Base-by-base conservation (phyloP, 441 rosid species). In the Breynia disticha region DNA sequence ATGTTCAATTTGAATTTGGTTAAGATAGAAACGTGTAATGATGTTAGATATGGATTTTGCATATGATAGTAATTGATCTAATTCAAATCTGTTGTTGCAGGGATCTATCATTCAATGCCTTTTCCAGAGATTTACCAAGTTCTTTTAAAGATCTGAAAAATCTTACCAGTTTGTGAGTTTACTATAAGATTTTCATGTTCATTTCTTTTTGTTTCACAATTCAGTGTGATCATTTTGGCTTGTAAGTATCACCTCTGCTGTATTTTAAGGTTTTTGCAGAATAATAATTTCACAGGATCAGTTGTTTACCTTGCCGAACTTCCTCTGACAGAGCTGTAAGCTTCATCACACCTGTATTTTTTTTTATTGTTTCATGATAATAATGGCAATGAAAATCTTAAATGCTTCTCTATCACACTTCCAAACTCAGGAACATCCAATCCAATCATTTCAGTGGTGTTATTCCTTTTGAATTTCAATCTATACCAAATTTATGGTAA, bases 111-210 rank as follows among this genome's bases (percentile, higher is more conserved):
- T 68, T 70, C 82, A 89, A 94, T 62, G 65, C 79, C 64, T 82
- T 94, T 66, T 65, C 71, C 17, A 97, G 96, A 66, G 99, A 94
- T 71, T 73, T 94, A 32, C 97, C 97, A 11, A 84, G 78, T 76
- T 89, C 99, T 54, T 80, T 89, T 70, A 83, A 72, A 59, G 75
- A 85, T 55, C 72, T 89, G 67, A 72, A 62, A 69, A 94, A 78
- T 72, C 87, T 94, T 63, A 74, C 79, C 41, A 72, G 71, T 79
- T 59, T 94, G 99, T 89, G 79, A 80, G 97, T 74, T 57, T 24
- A 24, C 48, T 52, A 46, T 63, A 44, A 22, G 18, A 28, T 56
- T 44, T 24, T 24, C 32, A 24, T 24, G 32, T 24, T 7, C 7
- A 24, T 24, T 3, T 7, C 52, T 45, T 21, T 50, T 3, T 45